A percentile compares a stretch with the other conserved stretches of the same genome.
Evolutionary conservation across 1,284 basidiomycete species (phyloP).

Genomic region (Schizophyllum amplum): DNA sequence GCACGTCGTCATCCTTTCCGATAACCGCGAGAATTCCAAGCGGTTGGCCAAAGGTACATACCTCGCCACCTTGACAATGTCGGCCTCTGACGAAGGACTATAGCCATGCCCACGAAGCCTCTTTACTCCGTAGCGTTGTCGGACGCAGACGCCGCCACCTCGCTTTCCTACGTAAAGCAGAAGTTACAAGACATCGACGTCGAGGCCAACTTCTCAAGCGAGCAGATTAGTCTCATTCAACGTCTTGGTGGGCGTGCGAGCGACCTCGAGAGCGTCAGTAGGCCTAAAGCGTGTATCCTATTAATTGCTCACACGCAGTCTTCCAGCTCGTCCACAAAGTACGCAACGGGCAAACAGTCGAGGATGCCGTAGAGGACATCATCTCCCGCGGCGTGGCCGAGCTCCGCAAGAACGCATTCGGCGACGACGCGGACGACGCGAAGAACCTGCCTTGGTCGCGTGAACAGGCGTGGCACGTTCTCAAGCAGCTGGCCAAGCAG

Average conservation of each 20-base stretch:
- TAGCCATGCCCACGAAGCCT: conserved; percentile 83
- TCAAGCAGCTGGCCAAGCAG: conserved; percentile 65
- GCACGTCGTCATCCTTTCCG: conserved; percentile 87
- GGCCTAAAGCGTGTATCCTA: background rate
- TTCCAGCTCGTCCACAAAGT: conserved; percentile 79
- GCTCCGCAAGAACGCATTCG: conserved; percentile 87
- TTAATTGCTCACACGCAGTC: conserved; percentile 4
- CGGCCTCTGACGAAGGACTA: background rate
- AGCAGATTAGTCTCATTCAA: conserved; percentile 53
- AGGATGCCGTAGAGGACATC: conserved; percentile 86
- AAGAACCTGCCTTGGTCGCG: conserved; percentile 79
- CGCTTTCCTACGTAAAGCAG: conserved; percentile 74
- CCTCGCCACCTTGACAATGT: background rate
- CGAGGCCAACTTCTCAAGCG: conserved; percentile 38
- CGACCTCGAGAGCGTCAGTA: conserved; percentile 72
- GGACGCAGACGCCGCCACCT: conserved; percentile 80
- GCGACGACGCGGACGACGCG: conserved; percentile 84
- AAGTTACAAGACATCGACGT: conserved; percentile 63
- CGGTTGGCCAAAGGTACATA: conserved; percentile 65
- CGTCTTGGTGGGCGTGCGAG: conserved; percentile 83
- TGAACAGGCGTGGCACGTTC: conserved; percentile 83
- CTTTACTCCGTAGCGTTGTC: conserved; percentile 71
- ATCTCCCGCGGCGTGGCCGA: conserved; percentile 75
- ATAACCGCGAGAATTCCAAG: conserved; percentile 86
- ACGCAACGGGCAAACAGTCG: conserved; percentile 61